A percentile compares a stretch with the other conserved stretches of the same genome.
Conservation (phyloP, 768 basidiomycete species). For the Tephrocybe rancida region DNA sequence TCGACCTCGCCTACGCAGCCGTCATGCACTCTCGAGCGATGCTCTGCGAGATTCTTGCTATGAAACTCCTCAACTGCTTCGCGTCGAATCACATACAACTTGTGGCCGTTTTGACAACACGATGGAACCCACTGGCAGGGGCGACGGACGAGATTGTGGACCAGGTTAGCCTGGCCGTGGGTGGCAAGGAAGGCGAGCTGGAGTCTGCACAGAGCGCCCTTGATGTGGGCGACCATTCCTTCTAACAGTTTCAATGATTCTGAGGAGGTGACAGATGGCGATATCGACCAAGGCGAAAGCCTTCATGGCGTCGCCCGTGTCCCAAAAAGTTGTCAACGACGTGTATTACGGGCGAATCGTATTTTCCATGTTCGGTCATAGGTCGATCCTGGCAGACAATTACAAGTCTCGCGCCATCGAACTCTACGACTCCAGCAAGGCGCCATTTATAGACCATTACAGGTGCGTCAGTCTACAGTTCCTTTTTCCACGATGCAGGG, state of each 20-base stretch:
- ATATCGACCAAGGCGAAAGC: constrained; percentile 84
- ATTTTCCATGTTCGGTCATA: constrained; percentile 59
- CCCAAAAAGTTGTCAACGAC: constrained; percentile 86
- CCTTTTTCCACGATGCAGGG: not conserved
- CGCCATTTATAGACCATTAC: constrained; percentile 85
- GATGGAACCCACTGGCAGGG: constrained; percentile 85
- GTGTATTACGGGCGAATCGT: constrained; percentile 84
- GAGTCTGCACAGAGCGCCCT: constrained; percentile 80
- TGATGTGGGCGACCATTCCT: constrained; percentile 70
- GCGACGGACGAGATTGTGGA: constrained; percentile 67
- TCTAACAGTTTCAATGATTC: not conserved
- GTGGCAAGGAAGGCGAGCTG: constrained; percentile 61
- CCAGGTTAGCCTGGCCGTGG: constrained; percentile 60
- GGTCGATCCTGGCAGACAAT: constrained; percentile 86
- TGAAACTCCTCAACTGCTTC: constrained; percentile 81
- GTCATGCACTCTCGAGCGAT: constrained; percentile 70
- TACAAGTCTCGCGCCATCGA: constrained; percentile 82
- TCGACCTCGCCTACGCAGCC: constrained; percentile 76
- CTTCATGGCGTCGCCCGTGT: constrained; percentile 81
- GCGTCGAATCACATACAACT: constrained; percentile 77
- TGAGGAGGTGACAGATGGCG: constrained; percentile 62
- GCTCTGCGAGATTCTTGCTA: constrained; percentile 86
- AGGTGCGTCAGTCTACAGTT: constrained; percentile 39
- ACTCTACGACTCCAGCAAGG: constrained; percentile 65
- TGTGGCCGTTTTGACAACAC: constrained; percentile 75